A percentile compares a stretch with the other conserved stretches of the same genome.
Conservation (phyloP, 768 basidiomycete genomes). For the Brasilioporus rufonigricans region DNA sequence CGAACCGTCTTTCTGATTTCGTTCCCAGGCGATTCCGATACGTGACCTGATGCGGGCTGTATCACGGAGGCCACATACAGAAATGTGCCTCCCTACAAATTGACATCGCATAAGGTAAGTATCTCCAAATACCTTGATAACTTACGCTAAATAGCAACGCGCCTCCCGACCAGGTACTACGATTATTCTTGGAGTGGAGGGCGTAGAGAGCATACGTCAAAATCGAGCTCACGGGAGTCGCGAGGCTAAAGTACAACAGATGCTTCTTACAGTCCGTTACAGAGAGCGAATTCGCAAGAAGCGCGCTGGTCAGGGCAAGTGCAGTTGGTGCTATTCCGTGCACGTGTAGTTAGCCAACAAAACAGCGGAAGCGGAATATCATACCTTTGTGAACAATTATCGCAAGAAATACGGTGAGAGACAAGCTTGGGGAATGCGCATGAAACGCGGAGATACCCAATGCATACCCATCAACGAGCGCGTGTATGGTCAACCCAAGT, state of each 20-base stretch:
- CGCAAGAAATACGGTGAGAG: conserved; percentile 86
- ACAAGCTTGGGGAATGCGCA: conserved; percentile 47
- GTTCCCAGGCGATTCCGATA: conserved; percentile 32
- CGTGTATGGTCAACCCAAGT: conserved; percentile 84
- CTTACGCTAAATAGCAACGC: conserved; percentile 84
- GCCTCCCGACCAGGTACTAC: conserved; percentile 61
- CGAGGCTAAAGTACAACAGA: conserved; percentile 72
- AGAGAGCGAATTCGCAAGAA: conserved; percentile 74
- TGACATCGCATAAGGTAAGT: neutral
- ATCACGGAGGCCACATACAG: conserved; percentile 91
- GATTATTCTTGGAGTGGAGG: conserved; percentile 38
- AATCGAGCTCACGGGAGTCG: conserved; percentile 83
- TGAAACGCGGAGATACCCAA: conserved; percentile 73
- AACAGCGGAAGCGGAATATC: neutral
- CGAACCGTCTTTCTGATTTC: conserved; percentile 47
- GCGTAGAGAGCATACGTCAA: conserved; percentile 69
- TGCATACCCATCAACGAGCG: conserved; percentile 88
- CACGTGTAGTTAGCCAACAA: conserved; percentile 8
- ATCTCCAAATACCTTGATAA: conserved; percentile 3
- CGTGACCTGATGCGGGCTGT: conserved; percentile 65
- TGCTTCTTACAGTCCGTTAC: conserved; percentile 69
- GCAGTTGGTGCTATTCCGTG: conserved; percentile 74
- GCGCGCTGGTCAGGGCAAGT: conserved; percentile 81
- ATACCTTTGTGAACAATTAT: conserved; percentile 88
- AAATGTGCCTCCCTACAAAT: conserved; percentile 81